Percentiles rank a stretch among this genome's conserved stretches.
Conservation (phyloP, 2,329 filamentous ascomycete genomes). For the Pyrenophora graminea region DNA sequence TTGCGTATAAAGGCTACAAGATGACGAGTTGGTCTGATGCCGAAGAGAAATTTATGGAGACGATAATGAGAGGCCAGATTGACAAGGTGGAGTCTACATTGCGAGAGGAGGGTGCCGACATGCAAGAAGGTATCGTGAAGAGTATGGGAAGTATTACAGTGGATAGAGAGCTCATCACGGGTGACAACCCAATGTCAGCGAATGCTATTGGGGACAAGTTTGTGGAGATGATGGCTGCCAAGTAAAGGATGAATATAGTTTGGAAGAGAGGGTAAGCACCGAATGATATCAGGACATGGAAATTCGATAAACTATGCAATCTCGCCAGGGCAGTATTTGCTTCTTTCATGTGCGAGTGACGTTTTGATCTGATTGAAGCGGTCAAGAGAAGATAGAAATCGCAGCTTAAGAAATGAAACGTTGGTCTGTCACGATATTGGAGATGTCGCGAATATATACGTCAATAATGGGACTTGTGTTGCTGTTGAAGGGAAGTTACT, state of each 20-base stretch:
- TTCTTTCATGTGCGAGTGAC: too few relatives aligned
- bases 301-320: too few relatives aligned
- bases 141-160: constrained; percentile 50
- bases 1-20: constrained; percentile 53
- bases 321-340: too few relatives aligned
- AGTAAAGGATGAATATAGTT: not conserved
- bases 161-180: constrained; percentile 48
- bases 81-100: constrained; percentile 49
- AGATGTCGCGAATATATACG: too few relatives aligned
- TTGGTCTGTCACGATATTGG: too few relatives aligned
- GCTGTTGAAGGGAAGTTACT: too few relatives aligned
- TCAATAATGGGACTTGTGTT: too few relatives aligned
- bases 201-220: constrained; percentile 40
- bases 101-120: constrained; percentile 48
- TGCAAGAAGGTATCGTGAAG: constrained; percentile 50
- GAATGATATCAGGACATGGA: too few relatives aligned
- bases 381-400: too few relatives aligned
- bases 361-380: too few relatives aligned
- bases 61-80: constrained; percentile 48
- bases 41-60: constrained; percentile 55
- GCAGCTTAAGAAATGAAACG: too few relatives aligned
- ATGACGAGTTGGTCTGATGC: constrained; percentile 53
- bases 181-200: constrained; percentile 42
- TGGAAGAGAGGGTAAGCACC: not conserved
- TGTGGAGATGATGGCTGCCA: constrained; percentile 36